Percentiles rank a stretch among this genome's conserved stretches.
Evolutionary conservation across 805 yeast species (phyloP).

Genomic region (Brettanomyces sp.): DNA sequence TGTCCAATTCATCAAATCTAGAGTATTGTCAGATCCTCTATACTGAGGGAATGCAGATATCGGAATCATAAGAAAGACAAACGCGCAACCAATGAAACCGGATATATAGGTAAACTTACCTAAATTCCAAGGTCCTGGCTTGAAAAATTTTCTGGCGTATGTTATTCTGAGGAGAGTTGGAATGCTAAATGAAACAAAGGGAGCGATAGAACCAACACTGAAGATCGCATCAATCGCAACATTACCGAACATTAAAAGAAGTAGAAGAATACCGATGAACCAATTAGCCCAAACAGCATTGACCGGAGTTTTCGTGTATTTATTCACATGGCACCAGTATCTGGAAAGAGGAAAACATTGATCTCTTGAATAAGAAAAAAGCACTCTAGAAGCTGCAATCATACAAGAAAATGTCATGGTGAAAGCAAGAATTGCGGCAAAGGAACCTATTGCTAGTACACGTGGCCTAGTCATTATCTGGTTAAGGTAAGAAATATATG

Average conservation of each 20-base stretch:
- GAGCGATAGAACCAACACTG: constrained; percentile 64
- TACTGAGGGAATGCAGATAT: constrained; percentile 49
- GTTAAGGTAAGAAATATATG: constrained; percentile 44
- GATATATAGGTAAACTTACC: constrained; percentile 41
- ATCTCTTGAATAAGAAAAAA: constrained; percentile 61
- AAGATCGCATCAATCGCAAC: constrained; percentile 62
- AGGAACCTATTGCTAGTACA: constrained; percentile 33
- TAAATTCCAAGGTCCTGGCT: constrained; percentile 60
- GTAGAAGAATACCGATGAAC: constrained; percentile 43
- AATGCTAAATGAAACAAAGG: constrained; percentile 56
- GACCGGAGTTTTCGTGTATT: constrained; percentile 49
- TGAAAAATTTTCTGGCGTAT: constrained; percentile 41
- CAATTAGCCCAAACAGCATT: constrained; percentile 55
- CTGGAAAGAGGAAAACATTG: constrained; percentile 53
- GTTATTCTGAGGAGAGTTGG: constrained; percentile 55
- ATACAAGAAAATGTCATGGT: constrained; percentile 51
- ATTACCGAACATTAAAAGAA: constrained; percentile 55
- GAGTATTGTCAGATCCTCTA: constrained; percentile 28
- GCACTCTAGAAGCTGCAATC: constrained; percentile 59
- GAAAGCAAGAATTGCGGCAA: constrained; percentile 35
- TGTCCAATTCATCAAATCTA: constrained; percentile 56
- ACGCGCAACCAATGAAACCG: constrained; percentile 40
- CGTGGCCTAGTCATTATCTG: constrained; percentile 36
- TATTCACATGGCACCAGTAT: constrained; percentile 40
- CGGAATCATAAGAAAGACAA: constrained; percentile 48